Conservation (phyloP, 768 basidiomycete genomes). For the Kwoniella sp. region DNA sequence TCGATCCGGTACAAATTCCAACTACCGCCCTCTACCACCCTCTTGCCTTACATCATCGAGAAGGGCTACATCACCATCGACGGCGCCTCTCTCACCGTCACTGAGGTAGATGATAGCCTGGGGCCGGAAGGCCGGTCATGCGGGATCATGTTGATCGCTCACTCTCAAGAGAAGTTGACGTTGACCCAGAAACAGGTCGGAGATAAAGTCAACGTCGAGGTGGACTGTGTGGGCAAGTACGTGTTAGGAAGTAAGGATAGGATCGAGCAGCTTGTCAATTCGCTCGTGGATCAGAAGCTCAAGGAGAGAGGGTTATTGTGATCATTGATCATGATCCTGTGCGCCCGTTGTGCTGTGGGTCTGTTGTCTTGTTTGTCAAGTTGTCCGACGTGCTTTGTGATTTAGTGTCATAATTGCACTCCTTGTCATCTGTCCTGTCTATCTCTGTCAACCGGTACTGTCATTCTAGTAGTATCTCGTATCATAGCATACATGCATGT, state of each 20-base stretch:
- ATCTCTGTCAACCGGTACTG: no score
- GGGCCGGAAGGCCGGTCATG: conserved; percentile 64
- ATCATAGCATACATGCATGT: no score
- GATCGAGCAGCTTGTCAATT: conserved; percentile 44
- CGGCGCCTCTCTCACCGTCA: conserved; percentile 89
- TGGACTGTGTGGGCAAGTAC: conserved; percentile 55
- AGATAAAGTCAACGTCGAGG: conserved; percentile 88
- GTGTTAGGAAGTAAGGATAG: conserved; percentile 44
- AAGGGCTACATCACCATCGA: conserved; percentile 96
- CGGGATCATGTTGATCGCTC: conserved; percentile 91
- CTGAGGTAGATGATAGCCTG: conserved; percentile 61
- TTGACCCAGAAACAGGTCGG: conserved; percentile 74
- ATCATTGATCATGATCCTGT: no score
- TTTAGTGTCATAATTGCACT: no score
- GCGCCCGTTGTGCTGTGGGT: no score
- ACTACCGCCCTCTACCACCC: conserved; percentile 63
- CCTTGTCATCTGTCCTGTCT: no score
- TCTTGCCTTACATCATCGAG: conserved; percentile 80
- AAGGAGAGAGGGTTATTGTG: conserved; percentile 37
- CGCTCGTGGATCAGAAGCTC: conserved; percentile 47
- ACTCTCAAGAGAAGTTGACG: conserved; percentile 86
- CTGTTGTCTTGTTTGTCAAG: no score
- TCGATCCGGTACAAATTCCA: conserved; percentile 83
- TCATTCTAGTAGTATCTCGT: no score
- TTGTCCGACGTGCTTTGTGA: no score